Conservation (phyloP, 352 stramenopile species). For the Globisporangium canariense region DNA sequence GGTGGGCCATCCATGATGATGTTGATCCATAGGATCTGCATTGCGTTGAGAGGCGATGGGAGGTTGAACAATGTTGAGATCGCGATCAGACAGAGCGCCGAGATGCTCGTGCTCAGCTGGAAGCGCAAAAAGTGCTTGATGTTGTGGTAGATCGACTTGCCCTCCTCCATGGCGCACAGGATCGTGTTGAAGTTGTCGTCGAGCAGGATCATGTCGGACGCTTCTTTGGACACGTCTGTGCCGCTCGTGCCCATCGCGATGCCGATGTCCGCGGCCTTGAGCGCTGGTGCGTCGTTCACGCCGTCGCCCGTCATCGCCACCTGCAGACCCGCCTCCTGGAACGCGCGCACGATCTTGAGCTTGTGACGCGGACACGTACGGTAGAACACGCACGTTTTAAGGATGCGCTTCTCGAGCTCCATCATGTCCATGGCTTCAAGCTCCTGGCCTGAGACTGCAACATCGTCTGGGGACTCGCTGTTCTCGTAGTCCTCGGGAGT, state of each 20-base stretch:
- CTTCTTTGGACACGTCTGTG: constrained; percentile 98
- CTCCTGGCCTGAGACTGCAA: constrained; percentile 84
- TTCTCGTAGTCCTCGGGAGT: constrained; percentile 40
- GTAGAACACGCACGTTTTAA: constrained; percentile 94
- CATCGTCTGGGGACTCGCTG: constrained; percentile 30
- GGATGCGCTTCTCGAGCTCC: constrained; percentile 78
- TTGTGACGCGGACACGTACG: constrained; percentile 94
- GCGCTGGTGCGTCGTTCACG: constrained; percentile 97
- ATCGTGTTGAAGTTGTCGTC: constrained; percentile 98
- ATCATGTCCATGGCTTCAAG: constrained; percentile 89
- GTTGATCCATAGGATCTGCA: constrained; percentile 98
- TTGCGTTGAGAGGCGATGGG: constrained; percentile 87
- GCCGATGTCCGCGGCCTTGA: constrained; percentile 96
- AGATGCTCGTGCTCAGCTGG: constrained; percentile 95
- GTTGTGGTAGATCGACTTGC: constrained; percentile 95
- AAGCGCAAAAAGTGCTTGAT: constrained; percentile 97
- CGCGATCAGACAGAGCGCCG: constrained; percentile 84
- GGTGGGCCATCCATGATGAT: constrained; percentile 96
- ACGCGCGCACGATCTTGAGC: constrained; percentile 92
- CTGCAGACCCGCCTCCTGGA: constrained; percentile 80
- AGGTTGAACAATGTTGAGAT: constrained; percentile 64
- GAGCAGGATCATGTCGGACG: constrained; percentile 96
- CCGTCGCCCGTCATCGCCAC: constrained; percentile 99
- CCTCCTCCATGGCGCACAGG: constrained; percentile 93
- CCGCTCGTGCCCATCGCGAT: constrained; percentile 98